Evolutionary conservation across 148 eudicot species (phyloP).

Genomic region (Diospyros lotus): DNA sequence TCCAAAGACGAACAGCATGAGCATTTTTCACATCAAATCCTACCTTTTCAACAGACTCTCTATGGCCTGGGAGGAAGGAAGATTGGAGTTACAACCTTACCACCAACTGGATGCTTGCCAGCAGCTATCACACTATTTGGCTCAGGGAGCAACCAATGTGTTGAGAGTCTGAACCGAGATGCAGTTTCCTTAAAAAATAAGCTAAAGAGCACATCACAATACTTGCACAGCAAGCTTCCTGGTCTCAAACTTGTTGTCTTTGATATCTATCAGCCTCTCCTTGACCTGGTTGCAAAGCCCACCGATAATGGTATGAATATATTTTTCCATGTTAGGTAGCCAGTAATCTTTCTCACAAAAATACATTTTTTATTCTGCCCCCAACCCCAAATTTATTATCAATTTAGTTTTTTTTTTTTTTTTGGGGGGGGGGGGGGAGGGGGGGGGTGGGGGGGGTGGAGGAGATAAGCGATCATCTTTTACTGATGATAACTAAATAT

Average conservation of each 20-base stretch:
- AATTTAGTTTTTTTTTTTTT: background rate
- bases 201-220: conserved; percentile 47
- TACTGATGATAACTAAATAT: background rate
- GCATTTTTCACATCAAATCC: background rate
- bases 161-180: conserved; percentile 56
- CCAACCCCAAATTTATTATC: too few species aligned
- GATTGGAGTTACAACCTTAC: conserved; percentile 69
- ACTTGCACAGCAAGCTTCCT: conserved; percentile 34
- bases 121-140: conserved; percentile 79
- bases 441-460: background rate
- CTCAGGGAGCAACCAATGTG: conserved; percentile 52
- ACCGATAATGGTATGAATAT: conserved; percentile 43
- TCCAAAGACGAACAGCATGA: background rate
- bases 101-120: conserved; percentile 87
- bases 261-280: conserved; percentile 74
- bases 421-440: background rate
- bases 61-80: conserved; percentile 61
- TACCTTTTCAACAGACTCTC: conserved; percentile 34
- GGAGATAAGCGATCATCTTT: background rate
- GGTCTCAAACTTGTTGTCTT: conserved; percentile 64
- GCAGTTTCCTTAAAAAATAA: conserved; percentile 59
- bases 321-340: background rate
- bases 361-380: background rate
- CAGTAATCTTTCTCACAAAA: background rate
- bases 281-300: conserved; percentile 54